A percentile compares a stretch with the other conserved stretches of the same genome.
Conservation (phyloP, 768 basidiomycete genomes). For the Russula sp. region DNA sequence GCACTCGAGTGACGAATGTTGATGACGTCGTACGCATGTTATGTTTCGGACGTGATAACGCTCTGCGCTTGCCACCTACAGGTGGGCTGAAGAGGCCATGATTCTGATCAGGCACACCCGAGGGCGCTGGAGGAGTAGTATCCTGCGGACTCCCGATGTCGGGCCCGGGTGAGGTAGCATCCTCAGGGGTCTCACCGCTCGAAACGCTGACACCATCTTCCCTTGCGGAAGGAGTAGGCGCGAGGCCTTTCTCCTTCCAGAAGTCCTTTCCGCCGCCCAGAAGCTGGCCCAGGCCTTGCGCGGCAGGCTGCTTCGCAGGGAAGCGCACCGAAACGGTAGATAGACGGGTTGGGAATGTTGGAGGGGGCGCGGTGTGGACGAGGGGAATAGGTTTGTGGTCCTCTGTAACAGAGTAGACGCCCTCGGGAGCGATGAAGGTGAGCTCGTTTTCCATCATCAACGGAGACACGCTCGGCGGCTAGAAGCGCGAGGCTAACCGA, state of each 20-base stretch:
- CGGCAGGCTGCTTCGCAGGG: conserved; percentile 48
- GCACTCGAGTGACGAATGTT: conserved; percentile 84
- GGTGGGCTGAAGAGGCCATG: conserved; percentile 54
- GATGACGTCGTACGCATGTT: conserved; percentile 89
- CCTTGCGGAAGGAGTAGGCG: conserved; percentile 16
- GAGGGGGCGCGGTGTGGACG: conserved; percentile 35
- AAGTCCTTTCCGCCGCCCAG: conserved; percentile 62
- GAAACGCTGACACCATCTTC: conserved; percentile 67
- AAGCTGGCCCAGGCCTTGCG: conserved; percentile 61
- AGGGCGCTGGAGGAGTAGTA: conserved; percentile 32
- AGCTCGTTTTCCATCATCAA: conserved; percentile 65
- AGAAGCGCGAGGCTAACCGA: conserved; percentile 6
- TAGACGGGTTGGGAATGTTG: conserved; percentile 53
- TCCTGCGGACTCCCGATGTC: conserved; percentile 29
- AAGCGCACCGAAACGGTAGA: conserved; percentile 59
- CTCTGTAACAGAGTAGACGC: conserved; percentile 83
- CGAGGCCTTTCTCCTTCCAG: conserved; percentile 46
- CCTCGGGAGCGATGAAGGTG: conserved; percentile 85
- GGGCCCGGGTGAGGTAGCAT: conserved; percentile 38
- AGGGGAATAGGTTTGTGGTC: conserved; percentile 63
- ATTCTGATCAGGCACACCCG: conserved; percentile 37
- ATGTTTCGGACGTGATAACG: conserved; percentile 70
- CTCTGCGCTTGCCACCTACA: conserved; percentile 55
- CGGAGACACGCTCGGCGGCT: conserved; percentile 7
- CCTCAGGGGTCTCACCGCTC: conserved; percentile 76